Evolutionary conservation across 1,284 basidiomycete species (phyloP), one percentile per base, ranked within the genome.

Genomic region (Rhizoctonia solani): DNA sequence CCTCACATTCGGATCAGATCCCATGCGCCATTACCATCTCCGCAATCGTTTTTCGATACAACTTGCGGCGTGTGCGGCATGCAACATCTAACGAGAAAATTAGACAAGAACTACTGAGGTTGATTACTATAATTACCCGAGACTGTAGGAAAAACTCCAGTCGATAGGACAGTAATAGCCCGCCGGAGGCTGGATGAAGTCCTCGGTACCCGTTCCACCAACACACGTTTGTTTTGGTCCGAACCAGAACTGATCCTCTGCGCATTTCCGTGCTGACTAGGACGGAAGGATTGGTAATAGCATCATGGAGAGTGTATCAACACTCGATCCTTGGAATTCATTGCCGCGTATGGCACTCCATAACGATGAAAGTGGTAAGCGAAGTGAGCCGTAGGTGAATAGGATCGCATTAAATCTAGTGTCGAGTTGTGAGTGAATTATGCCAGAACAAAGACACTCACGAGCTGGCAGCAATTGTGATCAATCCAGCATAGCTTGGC

Each of bases 111-210:
- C n/a, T 23, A 39, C 37, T 41, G 54, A 39, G n/a, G 19, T 41
- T 55, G n/a, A 19, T 5, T 23, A 19, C 5, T 5, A 23, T 3
- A 41, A n/a, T n/a, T 19, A 59, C 56, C 25, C n/a, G 21, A 30
- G 56, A 11, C 19, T 44, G 4, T 6, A 6, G n/a, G 56, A 59
- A 34, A 47, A 59, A 19, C 27, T 27, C 56, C 56, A 59, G 25
- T 59, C 39, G 4, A 30, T 46, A 8, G 56, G 56, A 34, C 56
- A 59, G n/a, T 59, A 59, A 32, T 59, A 59, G 19, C 56, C 56
- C 4, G 23, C 14, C 3, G 56, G 56, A 34, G 56, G 27, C 13
- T 42, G 44, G 21, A 11, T 19, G 29, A 6, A 16, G 13, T 6
- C 29, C 5, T 47, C 16, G 30, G 13, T 29, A 29, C n/a, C 27